Evolutionary conservation across 1,139 yeast genomes (phyloP).

Genomic region (Candida sp.): DNA sequence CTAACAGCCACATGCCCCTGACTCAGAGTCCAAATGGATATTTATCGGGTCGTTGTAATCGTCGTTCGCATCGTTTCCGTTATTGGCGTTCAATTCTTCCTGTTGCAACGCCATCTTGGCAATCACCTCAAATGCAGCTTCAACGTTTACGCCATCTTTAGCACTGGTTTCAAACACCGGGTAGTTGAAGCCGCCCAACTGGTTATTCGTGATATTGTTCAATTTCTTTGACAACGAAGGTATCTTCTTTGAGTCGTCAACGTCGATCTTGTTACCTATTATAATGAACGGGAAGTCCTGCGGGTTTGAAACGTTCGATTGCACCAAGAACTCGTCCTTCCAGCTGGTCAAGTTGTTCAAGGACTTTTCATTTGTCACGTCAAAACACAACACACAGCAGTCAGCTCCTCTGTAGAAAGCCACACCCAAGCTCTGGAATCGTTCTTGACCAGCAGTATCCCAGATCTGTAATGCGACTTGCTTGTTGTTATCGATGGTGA

Average conservation of each 20-base stretch:
- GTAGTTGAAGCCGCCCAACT: slow-evolving; percentile 75
- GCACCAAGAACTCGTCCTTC: slow-evolving; percentile 95
- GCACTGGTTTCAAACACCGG: slow-evolving; percentile 97
- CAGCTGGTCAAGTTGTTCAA: slow-evolving; percentile 89
- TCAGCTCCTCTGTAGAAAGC: slow-evolving; percentile 99
- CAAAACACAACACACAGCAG: slow-evolving; percentile 95
- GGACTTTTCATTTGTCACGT: slow-evolving; percentile 91
- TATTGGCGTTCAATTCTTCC: slow-evolving; percentile 87
- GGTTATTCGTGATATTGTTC: slow-evolving; percentile 77
- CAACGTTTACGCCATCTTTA: slow-evolving; percentile 92
- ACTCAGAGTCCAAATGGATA: slow-evolving; percentile 87
- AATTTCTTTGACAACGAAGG: slow-evolving; percentile 82
- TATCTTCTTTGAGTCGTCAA: slow-evolving; percentile 87
- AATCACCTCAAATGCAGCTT: slow-evolving; percentile 94
- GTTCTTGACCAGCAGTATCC: slow-evolving; percentile 99
- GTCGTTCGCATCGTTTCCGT: slow-evolving; percentile 69
- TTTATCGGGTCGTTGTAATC: slow-evolving; percentile 97
- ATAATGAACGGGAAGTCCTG: slow-evolving; percentile 96
- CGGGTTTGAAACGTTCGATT: slow-evolving; percentile 92
- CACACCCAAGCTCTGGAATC: slow-evolving; percentile 96
- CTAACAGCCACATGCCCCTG: slow-evolving; percentile 78
- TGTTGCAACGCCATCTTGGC: slow-evolving; percentile 94
- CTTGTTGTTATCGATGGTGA: slow-evolving; percentile 76
- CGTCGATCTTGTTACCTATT: slow-evolving; percentile 93
- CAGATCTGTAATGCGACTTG: slow-evolving; percentile 88